phyloP scores from a whole-genome alignment of 106 monocot genomes.

The Alisma plantagoaquatica region DNA sequence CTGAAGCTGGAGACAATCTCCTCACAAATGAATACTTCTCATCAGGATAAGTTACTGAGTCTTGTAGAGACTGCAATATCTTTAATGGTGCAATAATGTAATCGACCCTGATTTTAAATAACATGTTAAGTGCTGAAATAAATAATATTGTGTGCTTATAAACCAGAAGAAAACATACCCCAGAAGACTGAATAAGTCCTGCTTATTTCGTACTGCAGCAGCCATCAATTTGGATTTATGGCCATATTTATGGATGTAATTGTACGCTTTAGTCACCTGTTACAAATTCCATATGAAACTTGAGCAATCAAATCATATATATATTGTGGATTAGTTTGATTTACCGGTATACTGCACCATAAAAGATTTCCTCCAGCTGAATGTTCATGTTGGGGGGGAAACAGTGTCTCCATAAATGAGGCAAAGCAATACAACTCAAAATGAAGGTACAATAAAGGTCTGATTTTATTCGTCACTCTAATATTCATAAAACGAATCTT shows the following conservation, averaged over 20 bases:
- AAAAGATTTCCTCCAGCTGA: too few relatives aligned
- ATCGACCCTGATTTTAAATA: constrained; percentile 66
- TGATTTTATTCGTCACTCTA: too few relatives aligned
- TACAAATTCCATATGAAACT: not conserved
- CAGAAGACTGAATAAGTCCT: constrained; percentile 83
- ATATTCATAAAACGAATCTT: too few relatives aligned
- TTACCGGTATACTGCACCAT: too few relatives aligned
- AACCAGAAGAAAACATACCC: constrained; percentile 34
- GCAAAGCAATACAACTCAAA: too few relatives aligned
- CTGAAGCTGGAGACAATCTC: constrained; percentile 50
- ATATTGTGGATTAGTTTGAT: too few relatives aligned
- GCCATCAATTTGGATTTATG: constrained; percentile 95
- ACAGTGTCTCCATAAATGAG: too few relatives aligned
- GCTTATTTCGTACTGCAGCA: constrained; percentile 95
- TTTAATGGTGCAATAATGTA: constrained; percentile 94
- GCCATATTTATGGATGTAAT: constrained; percentile 90
- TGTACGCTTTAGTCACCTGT: constrained; percentile 81
- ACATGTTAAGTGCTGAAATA: too few relatives aligned
- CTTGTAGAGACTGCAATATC: constrained; percentile 82
- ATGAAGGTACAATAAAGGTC: too few relatives aligned
- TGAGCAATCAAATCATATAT: too few relatives aligned
- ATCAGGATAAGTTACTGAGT: constrained; percentile 57
- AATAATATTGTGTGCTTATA: not conserved
- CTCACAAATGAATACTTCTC: constrained; percentile 80
- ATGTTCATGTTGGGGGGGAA: too few relatives aligned